Conservation (phyloP, 129 eudicot species). For the Helianthus tuberosus region DNA sequence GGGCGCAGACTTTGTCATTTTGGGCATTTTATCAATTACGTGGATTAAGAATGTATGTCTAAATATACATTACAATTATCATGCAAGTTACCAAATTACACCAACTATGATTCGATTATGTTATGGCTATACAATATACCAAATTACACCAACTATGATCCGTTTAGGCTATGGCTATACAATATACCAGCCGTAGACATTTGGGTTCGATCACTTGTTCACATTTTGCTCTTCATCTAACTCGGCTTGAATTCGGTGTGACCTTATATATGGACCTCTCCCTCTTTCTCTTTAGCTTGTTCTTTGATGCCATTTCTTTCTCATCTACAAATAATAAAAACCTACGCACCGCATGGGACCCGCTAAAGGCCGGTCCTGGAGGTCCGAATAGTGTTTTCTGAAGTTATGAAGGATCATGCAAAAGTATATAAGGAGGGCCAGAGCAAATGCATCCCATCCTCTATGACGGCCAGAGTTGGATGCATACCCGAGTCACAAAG, state of each 20-base stretch:
- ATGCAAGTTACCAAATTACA: too few relatives aligned
- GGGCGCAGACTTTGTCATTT: too few relatives aligned
- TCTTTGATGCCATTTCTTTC: constrained; percentile 54
- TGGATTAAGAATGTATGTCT: too few relatives aligned
- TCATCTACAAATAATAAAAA: constrained; percentile 75
- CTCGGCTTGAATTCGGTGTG: constrained; percentile 46
- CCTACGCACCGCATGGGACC: constrained; percentile 42
- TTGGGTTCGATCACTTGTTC: constrained; percentile 6
- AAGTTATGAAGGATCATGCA: constrained; percentile 42
- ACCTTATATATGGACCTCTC: constrained; percentile 30
- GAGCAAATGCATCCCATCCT: too few relatives aligned
- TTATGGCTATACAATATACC: too few relatives aligned
- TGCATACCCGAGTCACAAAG: too few relatives aligned
- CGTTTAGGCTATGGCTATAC: not conserved
- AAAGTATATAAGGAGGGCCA: constrained; percentile 53
- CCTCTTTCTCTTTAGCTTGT: constrained; percentile 63
- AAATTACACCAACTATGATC: not conserved
- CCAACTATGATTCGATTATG: too few relatives aligned
- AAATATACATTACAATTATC: too few relatives aligned
- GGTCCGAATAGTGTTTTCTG: constrained; percentile 38
- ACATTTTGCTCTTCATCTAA: constrained; percentile 21
- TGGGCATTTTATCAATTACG: too few relatives aligned
- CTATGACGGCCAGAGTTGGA: too few relatives aligned
- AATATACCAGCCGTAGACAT: not conserved
- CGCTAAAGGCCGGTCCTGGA: constrained; percentile 17